Percentiles rank a stretch among this genome's conserved stretches.
Conservation (phyloP, 768 basidiomycete species). For the Podaxis sp. region DNA sequence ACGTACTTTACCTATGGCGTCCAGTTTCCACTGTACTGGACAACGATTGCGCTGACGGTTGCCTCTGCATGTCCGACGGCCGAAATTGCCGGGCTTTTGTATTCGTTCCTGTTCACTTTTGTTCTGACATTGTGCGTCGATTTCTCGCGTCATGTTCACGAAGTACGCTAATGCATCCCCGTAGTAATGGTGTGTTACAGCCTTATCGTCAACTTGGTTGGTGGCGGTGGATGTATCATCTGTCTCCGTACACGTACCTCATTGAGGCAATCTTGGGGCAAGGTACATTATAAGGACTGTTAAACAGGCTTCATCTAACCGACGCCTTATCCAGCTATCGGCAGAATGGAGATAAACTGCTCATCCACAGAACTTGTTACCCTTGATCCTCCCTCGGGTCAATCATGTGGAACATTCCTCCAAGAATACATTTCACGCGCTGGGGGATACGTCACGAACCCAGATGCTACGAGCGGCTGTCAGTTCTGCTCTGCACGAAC, state of each 20-base stretch:
- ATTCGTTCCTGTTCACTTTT: slow-evolving; percentile 60
- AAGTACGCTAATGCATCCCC: background rate
- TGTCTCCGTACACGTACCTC: slow-evolving; percentile 53
- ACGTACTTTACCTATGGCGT: slow-evolving; percentile 57
- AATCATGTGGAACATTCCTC: slow-evolving; percentile 57
- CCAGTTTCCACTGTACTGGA: slow-evolving; percentile 64
- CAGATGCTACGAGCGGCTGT: slow-evolving; percentile 49
- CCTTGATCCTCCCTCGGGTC: slow-evolving; percentile 57
- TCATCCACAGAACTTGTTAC: slow-evolving; percentile 58
- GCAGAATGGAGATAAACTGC: slow-evolving; percentile 52
- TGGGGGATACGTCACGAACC: slow-evolving; percentile 63
- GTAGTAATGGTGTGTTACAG: slow-evolving; percentile 66
- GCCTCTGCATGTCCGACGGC: slow-evolving; percentile 62
- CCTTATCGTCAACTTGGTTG: slow-evolving; percentile 60
- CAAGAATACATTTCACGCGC: slow-evolving; percentile 44
- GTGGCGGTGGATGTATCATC: slow-evolving; percentile 73
- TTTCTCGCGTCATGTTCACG: slow-evolving; percentile 12
- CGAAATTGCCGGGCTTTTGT: slow-evolving; percentile 59
- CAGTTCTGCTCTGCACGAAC: slow-evolving; percentile 52
- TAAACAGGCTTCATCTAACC: slow-evolving; percentile 27
- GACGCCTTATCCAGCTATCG: slow-evolving; percentile 42
- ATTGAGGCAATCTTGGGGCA: slow-evolving; percentile 50
- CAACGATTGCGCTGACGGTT: slow-evolving; percentile 59
- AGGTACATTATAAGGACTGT: slow-evolving; percentile 29
- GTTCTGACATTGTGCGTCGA: slow-evolving; percentile 58